Evolutionary conservation across 148 eudicot genomes (phyloP).

Genomic region (Dianthus caryophyllus): DNA sequence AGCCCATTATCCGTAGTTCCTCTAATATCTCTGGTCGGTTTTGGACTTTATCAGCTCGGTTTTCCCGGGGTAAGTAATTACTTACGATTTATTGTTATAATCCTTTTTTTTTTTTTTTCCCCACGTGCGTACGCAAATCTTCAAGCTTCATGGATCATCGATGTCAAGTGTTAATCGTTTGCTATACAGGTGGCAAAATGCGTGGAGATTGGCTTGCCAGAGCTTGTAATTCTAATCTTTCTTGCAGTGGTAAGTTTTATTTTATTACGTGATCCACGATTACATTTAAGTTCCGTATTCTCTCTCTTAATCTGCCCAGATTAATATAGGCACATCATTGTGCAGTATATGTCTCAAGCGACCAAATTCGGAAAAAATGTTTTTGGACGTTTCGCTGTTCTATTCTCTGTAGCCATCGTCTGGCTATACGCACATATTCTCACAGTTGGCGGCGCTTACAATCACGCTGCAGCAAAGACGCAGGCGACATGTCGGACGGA

Average conservation of each 20-base stretch:
- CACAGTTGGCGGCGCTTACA: slow-evolving; percentile 81
- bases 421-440: slow-evolving; percentile 85
- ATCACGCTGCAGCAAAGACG: slow-evolving; percentile 58
- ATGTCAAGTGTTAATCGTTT: slow-evolving; percentile 23
- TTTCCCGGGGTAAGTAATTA: slow-evolving; percentile 80
- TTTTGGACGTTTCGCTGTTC: slow-evolving; percentile 83
- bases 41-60: slow-evolving; percentile 91
- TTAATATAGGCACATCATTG: not conserved
- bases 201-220: slow-evolving; percentile 91
- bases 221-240: slow-evolving; percentile 64
- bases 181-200: slow-evolving; percentile 87
- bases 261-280: not conserved
- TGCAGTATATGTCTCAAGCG: slow-evolving; percentile 71
- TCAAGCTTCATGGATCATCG: slow-evolving; percentile 10
- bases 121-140: not conserved
- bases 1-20: slow-evolving; percentile 95
- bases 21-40: slow-evolving; percentile 83
- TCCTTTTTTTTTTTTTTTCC: not conserved
- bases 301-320: not conserved
- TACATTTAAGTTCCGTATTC: not conserved
- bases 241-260: slow-evolving; percentile 66
- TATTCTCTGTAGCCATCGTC: slow-evolving; percentile 73
- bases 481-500: slow-evolving; percentile 86
- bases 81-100: too few relatives aligned
- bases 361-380: slow-evolving; percentile 51